Evolutionary conservation across 2,329 filamentous ascomycete species (phyloP), one percentile per base, ranked within the genome.

Genomic region (Alternaria sp.): DNA sequence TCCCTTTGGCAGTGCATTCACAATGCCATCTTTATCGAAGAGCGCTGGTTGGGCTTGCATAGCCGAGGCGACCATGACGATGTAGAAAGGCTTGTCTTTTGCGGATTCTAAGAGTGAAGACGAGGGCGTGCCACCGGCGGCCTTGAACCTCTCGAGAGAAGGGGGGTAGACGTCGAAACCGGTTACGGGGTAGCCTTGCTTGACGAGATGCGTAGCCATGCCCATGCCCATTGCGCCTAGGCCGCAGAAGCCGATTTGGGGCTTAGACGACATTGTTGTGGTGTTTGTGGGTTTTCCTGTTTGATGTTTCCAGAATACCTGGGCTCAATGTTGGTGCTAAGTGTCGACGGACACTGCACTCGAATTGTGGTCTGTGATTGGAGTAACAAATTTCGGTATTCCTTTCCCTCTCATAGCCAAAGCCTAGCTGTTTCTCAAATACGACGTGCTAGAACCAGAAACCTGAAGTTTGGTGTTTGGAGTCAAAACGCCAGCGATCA

Each of bases 171-270:
- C 85, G 70, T 93, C 90, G 73, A 87, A 92, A 55, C 90, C 90
- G 23, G 85, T 88, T 24, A 92, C 89, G 26, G 79, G 60, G 75
- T 89, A 90, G 57, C 88, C 88, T 63, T 85, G 79, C 65, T 87
- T 86, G 68, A 92, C 81, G 44, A 93, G 84, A 72, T 92, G 84
- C 59, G 86, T 90, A 63, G 90, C 90, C 90, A 93, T 92, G 72
- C 90, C 90, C 74, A 91, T 90, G 72, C 90, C 90, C 90, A 92
- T 92, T 77, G 90, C 90, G 56, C 90, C 90, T 3, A 93, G 87
- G 80, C 90, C 90, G 63, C 90, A 88, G 77, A 92, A 91, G 63
- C 86, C 84, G 53, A 90, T 80, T 52, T 77, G 70, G 26, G 82
- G 81, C 71, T 82, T 84, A 50, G 61, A 59, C 8, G 73, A 62